Evolutionary conservation across 805 yeast genomes (phyloP).

Genomic region (Barnettozyma sp.): DNA sequence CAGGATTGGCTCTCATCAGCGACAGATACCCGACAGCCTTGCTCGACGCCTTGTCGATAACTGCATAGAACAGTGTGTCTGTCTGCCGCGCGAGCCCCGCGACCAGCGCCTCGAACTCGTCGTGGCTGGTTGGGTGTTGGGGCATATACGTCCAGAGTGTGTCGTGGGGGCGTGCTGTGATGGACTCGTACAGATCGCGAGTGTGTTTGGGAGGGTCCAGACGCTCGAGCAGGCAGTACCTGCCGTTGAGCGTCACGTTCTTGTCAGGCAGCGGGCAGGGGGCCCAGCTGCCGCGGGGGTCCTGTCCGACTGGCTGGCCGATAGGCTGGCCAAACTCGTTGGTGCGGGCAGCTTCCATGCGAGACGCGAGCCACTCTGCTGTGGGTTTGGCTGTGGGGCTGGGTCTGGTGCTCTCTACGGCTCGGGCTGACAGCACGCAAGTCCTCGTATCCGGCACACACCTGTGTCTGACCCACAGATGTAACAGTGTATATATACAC

Average conservation of each 20-base stretch:
- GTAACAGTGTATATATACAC: too few relatives aligned
- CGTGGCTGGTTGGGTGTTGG: constrained; percentile 1
- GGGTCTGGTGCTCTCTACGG: too few relatives aligned
- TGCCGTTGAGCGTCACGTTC: not conserved
- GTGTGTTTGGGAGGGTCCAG: not conserved
- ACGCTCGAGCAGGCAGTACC: not conserved
- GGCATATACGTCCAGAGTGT: constrained; percentile 4
- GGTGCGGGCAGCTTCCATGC: not conserved
- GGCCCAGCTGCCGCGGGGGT: too few relatives aligned
- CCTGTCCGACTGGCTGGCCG: too few relatives aligned
- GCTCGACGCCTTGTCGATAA: not conserved
- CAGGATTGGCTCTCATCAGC: constrained; percentile 2
- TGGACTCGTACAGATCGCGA: constrained; percentile 2
- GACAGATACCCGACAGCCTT: constrained; percentile 5
- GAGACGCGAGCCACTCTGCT: not conserved
- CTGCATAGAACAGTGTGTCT: constrained; percentile 2
- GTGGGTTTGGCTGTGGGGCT: too few relatives aligned
- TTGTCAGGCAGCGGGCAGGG: not conserved
- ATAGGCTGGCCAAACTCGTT: not conserved
- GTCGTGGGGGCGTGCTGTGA: not conserved
- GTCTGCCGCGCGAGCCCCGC: not conserved
- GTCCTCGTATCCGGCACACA: too few relatives aligned
- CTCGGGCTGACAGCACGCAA: too few relatives aligned
- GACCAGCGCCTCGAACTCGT: not conserved
- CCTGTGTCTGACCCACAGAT: too few relatives aligned